phyloP scores from a whole-genome alignment of 2,329 filamentous ascomycete species.

The Pseudocercospora vitis region DNA sequence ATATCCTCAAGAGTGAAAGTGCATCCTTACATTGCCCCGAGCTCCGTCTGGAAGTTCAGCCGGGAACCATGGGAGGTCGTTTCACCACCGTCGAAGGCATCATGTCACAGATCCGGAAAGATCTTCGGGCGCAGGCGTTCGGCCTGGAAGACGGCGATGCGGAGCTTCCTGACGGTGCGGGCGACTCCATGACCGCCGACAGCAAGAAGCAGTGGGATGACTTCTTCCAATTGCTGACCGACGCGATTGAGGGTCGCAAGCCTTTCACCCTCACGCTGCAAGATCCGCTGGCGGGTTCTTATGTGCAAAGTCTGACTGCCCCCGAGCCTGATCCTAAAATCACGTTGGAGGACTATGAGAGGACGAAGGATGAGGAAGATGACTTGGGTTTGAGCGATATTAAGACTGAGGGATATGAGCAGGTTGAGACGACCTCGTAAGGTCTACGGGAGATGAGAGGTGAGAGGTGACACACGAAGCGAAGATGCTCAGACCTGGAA shows the following conservation, averaged over 20 bases:
- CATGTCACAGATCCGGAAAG: conserved; percentile 85
- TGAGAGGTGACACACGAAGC: too few species aligned
- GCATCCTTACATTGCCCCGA: conserved; percentile 86
- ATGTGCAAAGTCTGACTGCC: conserved; percentile 81
- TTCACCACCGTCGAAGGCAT: conserved; percentile 97
- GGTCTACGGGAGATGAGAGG: neutral
- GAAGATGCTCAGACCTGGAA: too few species aligned
- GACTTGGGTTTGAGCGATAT: conserved; percentile 89
- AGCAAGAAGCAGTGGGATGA: conserved; percentile 72
- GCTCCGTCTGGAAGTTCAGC: conserved; percentile 81
- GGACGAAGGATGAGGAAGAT: conserved; percentile 90
- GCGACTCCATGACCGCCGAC: conserved; percentile 70
- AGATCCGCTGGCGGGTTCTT: conserved; percentile 89
- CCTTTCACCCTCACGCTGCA: conserved; percentile 80
- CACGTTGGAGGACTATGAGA: conserved; percentile 74
- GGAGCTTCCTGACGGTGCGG: conserved; percentile 44
- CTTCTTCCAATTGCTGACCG: conserved; percentile 77
- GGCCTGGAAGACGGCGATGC: conserved; percentile 61
- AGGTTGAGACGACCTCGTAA: conserved; percentile 21
- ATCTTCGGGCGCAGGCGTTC: conserved; percentile 86
- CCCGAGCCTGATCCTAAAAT: conserved; percentile 84
- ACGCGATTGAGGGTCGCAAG: conserved; percentile 75
- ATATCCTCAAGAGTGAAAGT: conserved; percentile 95
- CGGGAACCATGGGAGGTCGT: conserved; percentile 88
- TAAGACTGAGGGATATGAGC: conserved; percentile 83